Evolutionary conservation across 2,329 filamentous ascomycete genomes (phyloP).

Genomic region (Aspergillus texensis): DNA sequence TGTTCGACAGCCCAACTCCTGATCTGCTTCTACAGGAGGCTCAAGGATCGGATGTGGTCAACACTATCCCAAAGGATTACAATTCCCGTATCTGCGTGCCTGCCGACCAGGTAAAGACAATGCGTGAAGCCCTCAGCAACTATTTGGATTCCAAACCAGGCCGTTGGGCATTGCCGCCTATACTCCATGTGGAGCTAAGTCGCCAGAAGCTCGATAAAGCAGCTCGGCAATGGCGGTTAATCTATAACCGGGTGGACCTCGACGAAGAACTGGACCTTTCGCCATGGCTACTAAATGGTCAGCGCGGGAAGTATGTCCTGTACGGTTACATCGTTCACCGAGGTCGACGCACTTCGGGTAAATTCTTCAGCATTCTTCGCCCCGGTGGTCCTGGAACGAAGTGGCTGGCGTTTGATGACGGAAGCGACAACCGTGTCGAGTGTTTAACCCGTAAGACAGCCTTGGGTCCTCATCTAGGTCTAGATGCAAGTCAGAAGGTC

Average conservation of each 20-base stretch:
- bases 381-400: constrained; percentile 58
- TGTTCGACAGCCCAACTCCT: constrained; percentile 50
- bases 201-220: constrained; percentile 59
- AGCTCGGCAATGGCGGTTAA: constrained; percentile 59
- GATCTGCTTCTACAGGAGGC: constrained; percentile 7
- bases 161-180: constrained; percentile 49
- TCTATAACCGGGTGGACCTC: constrained; percentile 58
- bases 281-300: constrained; percentile 33
- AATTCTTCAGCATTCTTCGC: constrained; percentile 63
- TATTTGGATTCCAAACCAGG: constrained; percentile 39
- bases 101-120: constrained; percentile 40
- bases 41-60: constrained; percentile 32
- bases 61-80: constrained; percentile 39
- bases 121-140: constrained; percentile 37
- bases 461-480: constrained; percentile 54
- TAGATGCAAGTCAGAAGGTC: constrained; percentile 43
- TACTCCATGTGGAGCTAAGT: constrained; percentile 59
- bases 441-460: constrained; percentile 61
- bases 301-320: constrained; percentile 54
- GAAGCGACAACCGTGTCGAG: constrained; percentile 57
- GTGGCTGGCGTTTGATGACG: constrained; percentile 64
- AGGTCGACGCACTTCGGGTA: constrained; percentile 59
- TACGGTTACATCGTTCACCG: constrained; percentile 65
- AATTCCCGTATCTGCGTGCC: constrained; percentile 44
- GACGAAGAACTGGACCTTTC: constrained; percentile 57